Evolutionary conservation across 495 filamentous ascomycete species (phyloP), one percentile per base, ranked within the genome.

Genomic region (Penicillium verhagenii): DNA sequence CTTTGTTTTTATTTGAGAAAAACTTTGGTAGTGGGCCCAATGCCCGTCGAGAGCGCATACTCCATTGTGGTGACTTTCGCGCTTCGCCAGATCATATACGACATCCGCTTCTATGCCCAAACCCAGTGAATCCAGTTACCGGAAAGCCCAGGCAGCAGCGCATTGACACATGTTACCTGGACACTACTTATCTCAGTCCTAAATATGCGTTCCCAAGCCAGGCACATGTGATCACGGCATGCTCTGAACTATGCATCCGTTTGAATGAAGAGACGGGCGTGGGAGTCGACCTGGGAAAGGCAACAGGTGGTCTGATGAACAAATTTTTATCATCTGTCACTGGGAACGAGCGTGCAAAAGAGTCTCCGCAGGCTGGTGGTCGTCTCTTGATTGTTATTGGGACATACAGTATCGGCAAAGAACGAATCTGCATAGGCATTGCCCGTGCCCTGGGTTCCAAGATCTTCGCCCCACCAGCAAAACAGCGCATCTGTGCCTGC

Each of bases 371-470:
- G 1, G n/a, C 52, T 1, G 66, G 73, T n/a, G 85, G 84, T 39
- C 85, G 90, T 19, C 80, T 99, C 7, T 81, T 99, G 2, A 88
- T 99, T 18, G 83, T 99, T 8, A 91, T 96, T 56, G 94, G 94
- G 50, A 99, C 94, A 2, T 99, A 99, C 74, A 90, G 85, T 54
- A 99, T 99, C 60, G 94, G 94, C 69, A 99, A 99, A 74, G 94
- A 99, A 69, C 86, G 91, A 50, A 90, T 99, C 62, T 97, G 94
- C 69, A 72, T 95, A 18, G 93, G 90, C 50, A 94, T 97, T 54
- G 94, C 94, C 7, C 79, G 83, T 52, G 93, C 94, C 3, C 84
- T 98, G 9, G 77, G 84, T 40, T 88, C 86, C 64, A 96, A 96
- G 66, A 97, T 98, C 66, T 98, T 87, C 63, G 93, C 95, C 0